These are phyloP conservation scores for Colletotrichum camelliae DNA, from an alignment of 2,329 filamentous ascomycete genomes.

Conservation along the genomic window DNA sequence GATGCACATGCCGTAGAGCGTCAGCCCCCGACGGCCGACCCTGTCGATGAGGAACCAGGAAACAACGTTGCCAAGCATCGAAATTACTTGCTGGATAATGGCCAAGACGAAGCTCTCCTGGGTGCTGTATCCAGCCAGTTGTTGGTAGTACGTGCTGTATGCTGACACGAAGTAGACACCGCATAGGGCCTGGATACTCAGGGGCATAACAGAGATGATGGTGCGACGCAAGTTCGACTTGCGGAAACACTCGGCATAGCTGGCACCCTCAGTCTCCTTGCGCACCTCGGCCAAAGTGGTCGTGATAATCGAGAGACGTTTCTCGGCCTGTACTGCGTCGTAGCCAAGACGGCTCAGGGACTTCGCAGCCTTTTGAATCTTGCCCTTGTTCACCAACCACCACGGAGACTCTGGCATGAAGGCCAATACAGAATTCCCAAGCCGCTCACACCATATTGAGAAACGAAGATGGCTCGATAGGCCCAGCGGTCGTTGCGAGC, in stretches of 20 bases:
- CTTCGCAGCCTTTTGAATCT: constrained; percentile 7
- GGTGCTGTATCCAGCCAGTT: constrained; percentile 44
- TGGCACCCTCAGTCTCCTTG: constrained; percentile 39
- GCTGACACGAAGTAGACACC: constrained; percentile 39
- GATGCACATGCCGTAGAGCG: constrained; percentile 34
- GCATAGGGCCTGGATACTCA: constrained; percentile 38
- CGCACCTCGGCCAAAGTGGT: constrained; percentile 37
- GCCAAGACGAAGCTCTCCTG: constrained; percentile 39
- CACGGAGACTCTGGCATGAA: constrained; percentile 48
- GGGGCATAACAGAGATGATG: constrained; percentile 40
- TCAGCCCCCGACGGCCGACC: constrained; percentile 33
- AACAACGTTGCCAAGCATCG: constrained; percentile 34
- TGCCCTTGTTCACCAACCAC: constrained; percentile 40
- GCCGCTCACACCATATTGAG: constrained; percentile 19
- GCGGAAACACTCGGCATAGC: constrained; percentile 45
- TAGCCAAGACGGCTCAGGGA: constrained; percentile 35
- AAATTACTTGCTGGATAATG: constrained; percentile 31
- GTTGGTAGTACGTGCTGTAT: constrained; percentile 46
- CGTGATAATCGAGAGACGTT: constrained; percentile 32
- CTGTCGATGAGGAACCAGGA: constrained; percentile 37
- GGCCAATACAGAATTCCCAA: constrained; percentile 1
- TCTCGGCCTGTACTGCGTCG: constrained; percentile 29
- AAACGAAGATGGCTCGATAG: constrained; percentile 28
- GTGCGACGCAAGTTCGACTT: constrained; percentile 43
- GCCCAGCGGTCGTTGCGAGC: constrained; percentile 33